A percentile compares a stretch with the other conserved stretches of the same genome.
phyloP scores from a whole-genome alignment of 2,329 filamentous ascomycete genomes.

The Ascochyta clinopodiicola region DNA sequence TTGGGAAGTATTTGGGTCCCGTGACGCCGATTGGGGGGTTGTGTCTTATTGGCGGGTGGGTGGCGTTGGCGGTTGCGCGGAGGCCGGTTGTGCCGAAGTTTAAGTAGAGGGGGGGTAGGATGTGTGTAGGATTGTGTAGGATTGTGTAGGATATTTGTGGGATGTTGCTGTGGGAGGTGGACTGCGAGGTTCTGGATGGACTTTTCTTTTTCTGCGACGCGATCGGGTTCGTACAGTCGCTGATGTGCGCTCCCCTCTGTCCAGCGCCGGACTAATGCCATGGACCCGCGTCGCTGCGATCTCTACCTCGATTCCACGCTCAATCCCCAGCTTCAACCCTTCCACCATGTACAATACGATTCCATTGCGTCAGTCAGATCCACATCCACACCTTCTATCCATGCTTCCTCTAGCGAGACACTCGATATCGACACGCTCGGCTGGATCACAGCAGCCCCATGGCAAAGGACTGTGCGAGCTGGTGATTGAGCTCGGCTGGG shows the following conservation, averaged over 20 bases:
- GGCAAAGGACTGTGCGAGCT: neutral
- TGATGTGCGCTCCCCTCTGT: constrained; percentile 20
- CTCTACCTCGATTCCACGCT: neutral
- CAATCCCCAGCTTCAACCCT: too few species aligned
- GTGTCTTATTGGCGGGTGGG: constrained; percentile 70
- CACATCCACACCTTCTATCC: too few species aligned
- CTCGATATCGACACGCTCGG: neutral
- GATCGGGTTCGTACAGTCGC: constrained; percentile 25
- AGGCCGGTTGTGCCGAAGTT: constrained; percentile 26
- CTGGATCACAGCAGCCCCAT: too few species aligned
- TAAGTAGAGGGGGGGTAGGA: constrained; percentile 8
- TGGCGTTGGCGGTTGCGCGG: constrained; percentile 52
- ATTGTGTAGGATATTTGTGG: neutral
- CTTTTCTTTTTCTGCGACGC: constrained; percentile 7
- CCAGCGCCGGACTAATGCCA: constrained; percentile 30
- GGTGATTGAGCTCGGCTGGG: constrained; percentile 3
- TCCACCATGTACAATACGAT: neutral
- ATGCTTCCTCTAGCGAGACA: too few species aligned
- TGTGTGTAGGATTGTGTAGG: neutral
- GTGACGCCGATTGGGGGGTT: constrained; percentile 70
- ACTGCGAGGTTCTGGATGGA: neutral
- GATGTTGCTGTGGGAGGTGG: too few species aligned
- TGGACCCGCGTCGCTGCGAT: constrained; percentile 27
- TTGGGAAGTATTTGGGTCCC: constrained; percentile 63
- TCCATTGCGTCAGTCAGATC: neutral